These are phyloP conservation scores for Vitis hybrid DNA, from an alignment of 177 flowering plant genomes.

Conservation along the genomic window DNA sequence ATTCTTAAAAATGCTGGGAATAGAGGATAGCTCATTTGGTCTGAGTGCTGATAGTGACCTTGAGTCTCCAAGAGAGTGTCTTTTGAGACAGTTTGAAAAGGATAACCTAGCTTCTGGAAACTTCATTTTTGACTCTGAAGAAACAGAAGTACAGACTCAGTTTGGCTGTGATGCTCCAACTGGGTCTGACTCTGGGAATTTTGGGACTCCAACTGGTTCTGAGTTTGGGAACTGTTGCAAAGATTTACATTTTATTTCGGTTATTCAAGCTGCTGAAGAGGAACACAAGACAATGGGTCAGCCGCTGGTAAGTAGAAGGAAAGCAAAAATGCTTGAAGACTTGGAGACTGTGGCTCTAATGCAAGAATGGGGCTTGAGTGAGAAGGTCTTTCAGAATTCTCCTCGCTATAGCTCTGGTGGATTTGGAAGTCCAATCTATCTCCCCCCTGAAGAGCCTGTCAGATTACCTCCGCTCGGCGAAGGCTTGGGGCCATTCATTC, in stretches of 20 bases:
- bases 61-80: slow-evolving; percentile 53
- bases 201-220: not conserved
- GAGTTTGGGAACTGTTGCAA: slow-evolving; percentile 10
- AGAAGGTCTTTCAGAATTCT: slow-evolving; percentile 27
- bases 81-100: slow-evolving; percentile 44
- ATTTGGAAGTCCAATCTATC: slow-evolving; percentile 47
- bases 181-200: not conserved
- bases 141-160: slow-evolving; percentile 15
- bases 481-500: slow-evolving; percentile 29
- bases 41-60: slow-evolving; percentile 31
- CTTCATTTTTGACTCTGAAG: slow-evolving; percentile 24
- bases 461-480: slow-evolving; percentile 38
- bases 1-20: slow-evolving; percentile 49
- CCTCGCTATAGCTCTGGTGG: slow-evolving; percentile 31
- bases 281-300: slow-evolving; percentile 15
- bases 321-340: slow-evolving; percentile 32
- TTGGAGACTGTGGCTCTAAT: slow-evolving; percentile 39
- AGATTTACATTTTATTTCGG: slow-evolving; percentile 18
- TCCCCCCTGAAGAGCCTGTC: slow-evolving; percentile 19
- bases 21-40: slow-evolving; percentile 19
- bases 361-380: slow-evolving; percentile 39
- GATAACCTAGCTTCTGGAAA: slow-evolving; percentile 30
- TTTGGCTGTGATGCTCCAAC: slow-evolving; percentile 9
- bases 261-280: slow-evolving; percentile 15
- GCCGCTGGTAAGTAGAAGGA: slow-evolving; percentile 27